phyloP scores from a whole-genome alignment of 2,329 filamentous ascomycete genomes.

The Aspergillus ruber region DNA sequence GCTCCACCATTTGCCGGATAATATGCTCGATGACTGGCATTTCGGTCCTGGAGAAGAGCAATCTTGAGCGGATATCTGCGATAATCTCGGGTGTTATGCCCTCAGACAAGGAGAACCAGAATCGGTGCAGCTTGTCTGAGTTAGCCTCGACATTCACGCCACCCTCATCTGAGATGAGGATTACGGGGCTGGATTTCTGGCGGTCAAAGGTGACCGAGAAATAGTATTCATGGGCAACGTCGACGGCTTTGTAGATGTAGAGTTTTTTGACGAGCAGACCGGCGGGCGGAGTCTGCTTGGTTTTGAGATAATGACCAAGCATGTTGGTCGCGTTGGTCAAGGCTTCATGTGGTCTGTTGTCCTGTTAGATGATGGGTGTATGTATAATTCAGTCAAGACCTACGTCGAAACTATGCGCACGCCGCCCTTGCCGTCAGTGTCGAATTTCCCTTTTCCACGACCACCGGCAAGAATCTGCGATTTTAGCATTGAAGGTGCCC shows the following conservation, averaged over 20 bases:
- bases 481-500: conserved; percentile 23
- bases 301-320: conserved; percentile 22
- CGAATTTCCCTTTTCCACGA: conserved; percentile 24
- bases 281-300: conserved; percentile 21
- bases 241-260: conserved; percentile 30
- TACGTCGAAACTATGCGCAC: conserved; percentile 21
- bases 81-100: conserved; percentile 21
- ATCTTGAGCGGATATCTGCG: conserved; percentile 14
- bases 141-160: conserved; percentile 27
- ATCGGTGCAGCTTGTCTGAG: conserved; percentile 18
- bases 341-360: conserved; percentile 17
- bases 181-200: conserved; percentile 31
- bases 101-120: conserved; percentile 17
- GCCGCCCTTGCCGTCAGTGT: conserved; percentile 23
- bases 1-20: conserved; percentile 24
- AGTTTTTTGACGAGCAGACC: conserved; percentile 27
- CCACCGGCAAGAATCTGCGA: conserved; percentile 28
- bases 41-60: conserved; percentile 19
- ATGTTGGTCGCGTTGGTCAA: conserved; percentile 21
- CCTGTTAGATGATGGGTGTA: background rate
- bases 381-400: background rate
- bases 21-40: conserved; percentile 19
- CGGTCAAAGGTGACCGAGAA: conserved; percentile 41
- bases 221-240: conserved; percentile 33
- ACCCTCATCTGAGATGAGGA: conserved; percentile 32